Evolutionary conservation across 305 asterid species (phyloP).

Genomic region (Rubia tinctorum): DNA sequence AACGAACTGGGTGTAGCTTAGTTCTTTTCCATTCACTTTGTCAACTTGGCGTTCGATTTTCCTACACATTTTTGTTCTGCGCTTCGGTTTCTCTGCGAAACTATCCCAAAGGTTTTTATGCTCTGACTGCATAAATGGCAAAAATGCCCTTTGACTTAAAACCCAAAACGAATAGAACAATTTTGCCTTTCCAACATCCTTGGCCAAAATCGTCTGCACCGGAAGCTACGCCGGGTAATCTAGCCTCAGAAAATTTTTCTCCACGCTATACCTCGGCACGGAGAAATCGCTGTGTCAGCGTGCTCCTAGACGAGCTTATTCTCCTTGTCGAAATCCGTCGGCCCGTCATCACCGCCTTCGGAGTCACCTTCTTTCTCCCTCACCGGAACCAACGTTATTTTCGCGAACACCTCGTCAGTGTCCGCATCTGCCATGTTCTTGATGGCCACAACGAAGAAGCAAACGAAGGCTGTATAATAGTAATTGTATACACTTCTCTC

Average conservation of each 20-base stretch:
- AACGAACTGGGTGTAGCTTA: slow-evolving; percentile 32
- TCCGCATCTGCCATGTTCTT: slow-evolving; percentile 70
- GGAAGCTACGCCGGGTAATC: slow-evolving; percentile 90
- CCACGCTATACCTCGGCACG: slow-evolving; percentile 86
- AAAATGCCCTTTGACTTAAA: too few species aligned
- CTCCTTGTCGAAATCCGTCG: slow-evolving; percentile 39
- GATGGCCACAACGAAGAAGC: slow-evolving; percentile 36
- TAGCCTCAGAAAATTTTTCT: slow-evolving; percentile 76
- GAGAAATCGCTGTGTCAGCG: slow-evolving; percentile 87
- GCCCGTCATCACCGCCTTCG: slow-evolving; percentile 33
- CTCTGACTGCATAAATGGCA: too few species aligned
- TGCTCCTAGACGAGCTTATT: slow-evolving; percentile 79
- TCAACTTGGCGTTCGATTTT: slow-evolving; percentile 59
- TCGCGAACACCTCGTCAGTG: slow-evolving; percentile 76
- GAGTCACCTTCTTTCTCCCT: slow-evolving; percentile 31
- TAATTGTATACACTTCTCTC: too few species aligned
- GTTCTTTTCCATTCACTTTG: slow-evolving; percentile 62
- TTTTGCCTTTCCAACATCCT: too few species aligned
- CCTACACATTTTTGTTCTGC: slow-evolving; percentile 40
- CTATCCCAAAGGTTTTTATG: too few species aligned
- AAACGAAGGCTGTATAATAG: too few species aligned
- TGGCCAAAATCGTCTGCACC: slow-evolving; percentile 71
- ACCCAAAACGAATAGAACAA: too few species aligned
- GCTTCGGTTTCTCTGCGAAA: neutral
- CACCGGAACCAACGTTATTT: slow-evolving; percentile 47